Conservation (phyloP, 331 rosid genomes). For the Phaseolus coccineus region DNA sequence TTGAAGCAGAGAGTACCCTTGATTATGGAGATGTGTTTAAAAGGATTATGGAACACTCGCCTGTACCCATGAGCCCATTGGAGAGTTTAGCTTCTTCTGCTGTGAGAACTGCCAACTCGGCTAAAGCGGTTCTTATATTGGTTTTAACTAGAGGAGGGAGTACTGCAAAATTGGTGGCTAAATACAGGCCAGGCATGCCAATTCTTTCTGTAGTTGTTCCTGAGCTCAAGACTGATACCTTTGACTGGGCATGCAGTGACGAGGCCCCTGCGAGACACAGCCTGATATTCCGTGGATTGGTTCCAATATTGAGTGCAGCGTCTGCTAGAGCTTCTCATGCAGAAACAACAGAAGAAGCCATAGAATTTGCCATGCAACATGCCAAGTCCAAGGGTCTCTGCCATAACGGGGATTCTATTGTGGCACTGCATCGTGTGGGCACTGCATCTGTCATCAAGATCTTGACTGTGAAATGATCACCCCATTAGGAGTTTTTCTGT, state of each 20-base stretch:
- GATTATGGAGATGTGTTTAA: slow-evolving; percentile 88
- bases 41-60: slow-evolving; percentile 95
- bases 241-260: slow-evolving; percentile 96
- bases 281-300: slow-evolving; percentile 89
- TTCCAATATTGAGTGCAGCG: slow-evolving; percentile 84
- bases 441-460: slow-evolving; percentile 92
- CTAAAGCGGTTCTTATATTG: slow-evolving; percentile 82
- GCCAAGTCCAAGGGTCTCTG: slow-evolving; percentile 84
- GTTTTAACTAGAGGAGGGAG: slow-evolving; percentile 98
- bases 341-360: slow-evolving; percentile 91
- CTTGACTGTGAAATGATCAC: slow-evolving; percentile 84
- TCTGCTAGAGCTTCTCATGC: slow-evolving; percentile 91
- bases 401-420: slow-evolving; percentile 86
- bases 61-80: slow-evolving; percentile 95
- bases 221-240: slow-evolving; percentile 84
- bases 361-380: slow-evolving; percentile 80
- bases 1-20: slow-evolving; percentile 95
- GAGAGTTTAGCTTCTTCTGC: slow-evolving; percentile 99
- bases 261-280: slow-evolving; percentile 99
- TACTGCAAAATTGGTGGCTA: slow-evolving; percentile 95
- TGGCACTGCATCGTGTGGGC: slow-evolving; percentile 93
- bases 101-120: slow-evolving; percentile 88
- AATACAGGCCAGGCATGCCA: slow-evolving; percentile 97
- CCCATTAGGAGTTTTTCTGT: slow-evolving; percentile 12
- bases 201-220: slow-evolving; percentile 97